A percentile compares a stretch with the other conserved stretches of the same genome.
Evolutionary conservation across 176 grass and related monocot genomes (phyloP).

Genomic region (Olyra latifolia): DNA sequence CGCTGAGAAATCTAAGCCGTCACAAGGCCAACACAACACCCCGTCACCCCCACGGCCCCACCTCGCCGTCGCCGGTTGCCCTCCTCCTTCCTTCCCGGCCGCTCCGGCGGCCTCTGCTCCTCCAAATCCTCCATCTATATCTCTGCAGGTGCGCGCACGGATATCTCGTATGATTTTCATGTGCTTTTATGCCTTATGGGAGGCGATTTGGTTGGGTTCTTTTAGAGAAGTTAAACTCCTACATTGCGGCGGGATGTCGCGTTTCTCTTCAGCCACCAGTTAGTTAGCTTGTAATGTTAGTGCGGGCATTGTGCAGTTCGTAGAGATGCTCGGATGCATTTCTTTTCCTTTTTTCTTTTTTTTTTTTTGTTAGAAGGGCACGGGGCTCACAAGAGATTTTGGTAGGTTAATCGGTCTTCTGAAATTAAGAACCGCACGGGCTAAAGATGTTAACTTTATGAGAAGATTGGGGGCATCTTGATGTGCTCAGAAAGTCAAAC

Average conservation of each 20-base stretch:
- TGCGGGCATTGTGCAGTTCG: too few relatives aligned
- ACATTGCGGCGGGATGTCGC: neutral
- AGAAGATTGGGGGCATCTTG: neutral
- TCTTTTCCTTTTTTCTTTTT: too few relatives aligned
- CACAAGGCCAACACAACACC: too few relatives aligned
- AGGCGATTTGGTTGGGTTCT: neutral
- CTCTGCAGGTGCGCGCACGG: conserved; percentile 7
- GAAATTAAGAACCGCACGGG: neutral
- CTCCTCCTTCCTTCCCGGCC: neutral
- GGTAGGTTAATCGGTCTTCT: neutral
- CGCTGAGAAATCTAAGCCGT: neutral
- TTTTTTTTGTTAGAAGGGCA: neutral
- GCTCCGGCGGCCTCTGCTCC: neutral
- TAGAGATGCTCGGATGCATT: too few relatives aligned
- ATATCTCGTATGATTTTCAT: too few relatives aligned
- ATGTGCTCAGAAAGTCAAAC: neutral
- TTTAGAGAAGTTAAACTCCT: neutral
- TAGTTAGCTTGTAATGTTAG: neutral
- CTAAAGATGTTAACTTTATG: neutral
- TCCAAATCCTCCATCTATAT: neutral
- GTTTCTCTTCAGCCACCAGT: neutral
- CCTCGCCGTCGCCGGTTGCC: neutral
- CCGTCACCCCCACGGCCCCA: too few relatives aligned
- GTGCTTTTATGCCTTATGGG: neutral
- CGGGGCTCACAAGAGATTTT: neutral